Evolutionary conservation across 176 grass and related monocot genomes (phyloP).

Genomic region (Phragmites australis): DNA sequence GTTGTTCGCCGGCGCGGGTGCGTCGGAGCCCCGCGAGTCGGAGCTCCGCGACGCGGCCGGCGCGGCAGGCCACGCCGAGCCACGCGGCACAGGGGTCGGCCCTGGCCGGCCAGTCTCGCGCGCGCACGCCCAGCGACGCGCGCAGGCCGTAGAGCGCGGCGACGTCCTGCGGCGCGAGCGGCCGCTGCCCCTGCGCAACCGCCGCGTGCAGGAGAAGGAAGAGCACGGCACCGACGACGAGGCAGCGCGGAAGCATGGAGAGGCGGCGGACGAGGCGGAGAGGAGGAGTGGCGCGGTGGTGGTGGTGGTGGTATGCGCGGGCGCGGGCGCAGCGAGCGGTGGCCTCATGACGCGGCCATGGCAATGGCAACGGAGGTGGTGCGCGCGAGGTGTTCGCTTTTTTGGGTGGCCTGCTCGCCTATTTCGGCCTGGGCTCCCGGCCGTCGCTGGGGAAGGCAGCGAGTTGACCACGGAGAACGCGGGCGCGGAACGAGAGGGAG

Average conservation of each 20-base stretch:
- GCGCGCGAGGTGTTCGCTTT: conserved; percentile 30
- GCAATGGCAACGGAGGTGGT: conserved; percentile 31
- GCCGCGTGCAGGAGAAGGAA: background rate
- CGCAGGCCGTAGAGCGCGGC: conserved; percentile 57
- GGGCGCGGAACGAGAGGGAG: background rate
- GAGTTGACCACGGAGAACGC: conserved; percentile 47
- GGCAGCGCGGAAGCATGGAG: conserved; percentile 51
- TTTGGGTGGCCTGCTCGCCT: conserved; percentile 30
- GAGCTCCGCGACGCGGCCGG: conserved; percentile 56
- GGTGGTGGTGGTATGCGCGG: conserved; percentile 32
- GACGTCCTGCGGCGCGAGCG: conserved; percentile 41
- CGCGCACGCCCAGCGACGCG: conserved; percentile 65
- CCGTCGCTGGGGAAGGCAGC: conserved; percentile 21
- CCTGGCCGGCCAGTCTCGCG: conserved; percentile 58
- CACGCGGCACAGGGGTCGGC: conserved; percentile 64
- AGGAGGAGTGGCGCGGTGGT: background rate
- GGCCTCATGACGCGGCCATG: conserved; percentile 45
- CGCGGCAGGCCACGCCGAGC: conserved; percentile 66
- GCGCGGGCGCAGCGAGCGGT: conserved; percentile 16
- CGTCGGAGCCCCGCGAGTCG: conserved; percentile 63
- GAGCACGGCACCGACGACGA: conserved; percentile 1
- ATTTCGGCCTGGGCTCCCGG: conserved; percentile 30
- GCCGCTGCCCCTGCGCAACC: conserved; percentile 3
- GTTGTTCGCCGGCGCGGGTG: conserved; percentile 37
- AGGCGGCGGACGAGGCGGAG: background rate